phyloP scores from a whole-genome alignment of 2,329 filamentous ascomycete species.

The Sclerotinia subarctica region DNA sequence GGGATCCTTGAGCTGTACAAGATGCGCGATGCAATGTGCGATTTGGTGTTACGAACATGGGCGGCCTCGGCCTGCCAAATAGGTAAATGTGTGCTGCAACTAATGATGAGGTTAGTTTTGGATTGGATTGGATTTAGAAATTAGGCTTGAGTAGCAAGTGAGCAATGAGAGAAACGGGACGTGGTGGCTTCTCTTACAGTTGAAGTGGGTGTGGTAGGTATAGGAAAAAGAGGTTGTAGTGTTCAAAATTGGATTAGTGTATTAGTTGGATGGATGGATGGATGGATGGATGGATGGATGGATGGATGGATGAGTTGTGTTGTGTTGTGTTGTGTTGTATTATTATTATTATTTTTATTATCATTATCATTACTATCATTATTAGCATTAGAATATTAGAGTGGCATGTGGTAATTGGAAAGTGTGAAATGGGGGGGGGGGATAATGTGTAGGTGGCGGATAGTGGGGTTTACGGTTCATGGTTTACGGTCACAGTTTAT shows the following conservation, averaged over 20 bases:
- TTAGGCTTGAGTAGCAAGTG: background rate
- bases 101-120: background rate
- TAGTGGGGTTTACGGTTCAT: background rate
- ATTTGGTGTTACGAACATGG: conserved; percentile 15
- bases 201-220: background rate
- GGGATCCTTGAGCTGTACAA: conserved; percentile 13
- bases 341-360: background rate
- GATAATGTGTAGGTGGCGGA: background rate
- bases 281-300: too few relatives aligned
- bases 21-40: conserved; percentile 19
- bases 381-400: background rate
- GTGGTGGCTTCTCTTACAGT: conserved; percentile 4
- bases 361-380: too few relatives aligned
- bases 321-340: too few relatives aligned
- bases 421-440: background rate
- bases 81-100: conserved; percentile 7
- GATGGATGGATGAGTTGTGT: too few relatives aligned
- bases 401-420: conserved; percentile 7
- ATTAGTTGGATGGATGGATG: too few relatives aligned
- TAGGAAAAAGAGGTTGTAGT: background rate
- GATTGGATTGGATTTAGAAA: background rate
- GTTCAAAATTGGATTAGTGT: background rate
- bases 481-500: background rate
- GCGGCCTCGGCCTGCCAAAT: conserved; percentile 15
- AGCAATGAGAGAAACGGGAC: background rate